Percentiles rank a stretch among this genome's conserved stretches.
Conservation (phyloP, 805 yeast genomes). For the Brettanomyces sp. region DNA sequence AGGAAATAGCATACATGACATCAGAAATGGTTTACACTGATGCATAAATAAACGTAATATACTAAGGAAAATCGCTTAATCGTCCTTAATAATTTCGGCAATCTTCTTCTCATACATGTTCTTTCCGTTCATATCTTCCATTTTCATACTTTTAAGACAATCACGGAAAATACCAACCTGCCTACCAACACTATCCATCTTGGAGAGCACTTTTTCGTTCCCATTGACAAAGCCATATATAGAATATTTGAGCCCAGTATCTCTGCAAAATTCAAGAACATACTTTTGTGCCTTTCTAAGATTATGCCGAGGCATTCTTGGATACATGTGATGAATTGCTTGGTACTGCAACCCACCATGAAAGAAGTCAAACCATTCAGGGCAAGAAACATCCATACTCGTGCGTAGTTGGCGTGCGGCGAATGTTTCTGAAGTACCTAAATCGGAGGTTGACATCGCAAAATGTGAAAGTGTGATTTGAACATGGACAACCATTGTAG, state of each 20-base stretch:
- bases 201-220: slow-evolving; percentile 58
- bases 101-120: slow-evolving; percentile 24
- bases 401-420: slow-evolving; percentile 76
- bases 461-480: slow-evolving; percentile 85
- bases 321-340: slow-evolving; percentile 83
- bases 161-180: slow-evolving; percentile 72
- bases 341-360: slow-evolving; percentile 93
- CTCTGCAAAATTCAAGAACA: slow-evolving; percentile 66
- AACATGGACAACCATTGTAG: slow-evolving; percentile 89
- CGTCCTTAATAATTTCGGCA: slow-evolving; percentile 6
- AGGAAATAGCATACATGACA: too few species aligned
- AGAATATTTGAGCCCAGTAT: slow-evolving; percentile 69
- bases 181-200: slow-evolving; percentile 64
- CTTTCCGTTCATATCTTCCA: slow-evolving; percentile 31
- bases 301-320: slow-evolving; percentile 83
- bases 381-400: slow-evolving; percentile 93
- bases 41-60: too few species aligned
- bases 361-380: slow-evolving; percentile 81
- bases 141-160: slow-evolving; percentile 55
- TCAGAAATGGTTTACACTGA: too few species aligned
- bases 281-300: slow-evolving; percentile 64
- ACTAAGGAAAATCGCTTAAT: neutral
- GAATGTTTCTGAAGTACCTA: slow-evolving; percentile 74
- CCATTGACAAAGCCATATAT: slow-evolving; percentile 81
- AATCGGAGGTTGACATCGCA: slow-evolving; percentile 87